Percentiles rank a stretch among this genome's conserved stretches.
Conservation (phyloP, 768 basidiomycete genomes). For the Lentinula raphanica region DNA sequence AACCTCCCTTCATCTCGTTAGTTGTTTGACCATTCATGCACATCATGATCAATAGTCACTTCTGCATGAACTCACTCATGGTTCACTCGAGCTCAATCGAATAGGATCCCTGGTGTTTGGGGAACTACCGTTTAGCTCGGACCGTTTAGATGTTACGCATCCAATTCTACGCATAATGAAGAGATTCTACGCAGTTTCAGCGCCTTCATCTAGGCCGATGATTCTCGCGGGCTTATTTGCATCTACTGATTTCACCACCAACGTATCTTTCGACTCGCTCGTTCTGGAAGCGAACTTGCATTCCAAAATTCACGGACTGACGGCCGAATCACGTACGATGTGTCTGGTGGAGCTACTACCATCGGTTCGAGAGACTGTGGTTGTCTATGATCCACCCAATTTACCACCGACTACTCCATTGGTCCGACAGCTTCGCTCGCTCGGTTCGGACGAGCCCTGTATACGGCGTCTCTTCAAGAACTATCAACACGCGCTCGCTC, state of each 20-base stretch:
- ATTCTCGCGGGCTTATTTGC: constrained; percentile 28
- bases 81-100: background rate
- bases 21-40: background rate
- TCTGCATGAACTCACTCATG: background rate
- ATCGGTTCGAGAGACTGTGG: constrained; percentile 47
- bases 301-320: constrained; percentile 32
- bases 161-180: background rate
- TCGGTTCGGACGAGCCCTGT: constrained; percentile 32
- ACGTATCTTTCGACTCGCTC: constrained; percentile 35
- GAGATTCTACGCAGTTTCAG: background rate
- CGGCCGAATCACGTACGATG: constrained; percentile 25
- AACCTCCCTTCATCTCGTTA: background rate
- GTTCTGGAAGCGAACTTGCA: constrained; percentile 35
- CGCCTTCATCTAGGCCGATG: background rate
- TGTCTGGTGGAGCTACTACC: constrained; percentile 29
- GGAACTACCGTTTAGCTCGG: background rate
- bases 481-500: constrained; percentile 40
- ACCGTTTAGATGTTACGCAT: background rate
- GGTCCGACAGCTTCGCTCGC: constrained; percentile 39
- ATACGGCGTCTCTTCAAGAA: constrained; percentile 38
- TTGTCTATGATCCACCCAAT: constrained; percentile 44
- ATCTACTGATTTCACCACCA: constrained; percentile 32
- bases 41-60: background rate
- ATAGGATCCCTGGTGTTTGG: background rate
- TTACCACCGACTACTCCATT: constrained; percentile 34